phyloP scores from a whole-genome alignment of 306 rosid species.

The Sesbania bispinosa region DNA sequence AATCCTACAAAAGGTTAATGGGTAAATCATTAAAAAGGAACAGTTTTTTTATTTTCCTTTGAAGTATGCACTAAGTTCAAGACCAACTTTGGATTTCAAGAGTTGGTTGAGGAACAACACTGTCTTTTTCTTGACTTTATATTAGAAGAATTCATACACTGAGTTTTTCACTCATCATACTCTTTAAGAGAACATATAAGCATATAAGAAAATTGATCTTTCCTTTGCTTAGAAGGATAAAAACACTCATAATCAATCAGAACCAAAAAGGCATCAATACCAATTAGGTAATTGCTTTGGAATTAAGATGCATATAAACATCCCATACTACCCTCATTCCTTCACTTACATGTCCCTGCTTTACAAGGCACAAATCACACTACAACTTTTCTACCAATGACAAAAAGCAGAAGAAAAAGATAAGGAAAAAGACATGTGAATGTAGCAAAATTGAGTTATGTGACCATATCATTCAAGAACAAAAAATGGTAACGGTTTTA shows the following conservation, averaged over 20 bases:
- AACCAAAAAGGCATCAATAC: background rate
- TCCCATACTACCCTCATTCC: no score
- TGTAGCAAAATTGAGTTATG: background rate
- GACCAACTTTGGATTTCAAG: background rate
- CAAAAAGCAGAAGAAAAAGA: background rate
- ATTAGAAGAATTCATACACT: background rate
- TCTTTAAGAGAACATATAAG: background rate
- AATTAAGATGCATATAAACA: no score
- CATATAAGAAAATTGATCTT: background rate
- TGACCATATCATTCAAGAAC: background rate
- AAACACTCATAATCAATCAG: background rate
- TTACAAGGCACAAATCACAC: no score
- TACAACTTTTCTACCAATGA: background rate
- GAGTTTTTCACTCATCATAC: background rate
- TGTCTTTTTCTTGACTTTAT: background rate
- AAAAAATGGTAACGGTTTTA: background rate
- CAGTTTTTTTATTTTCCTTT: background rate
- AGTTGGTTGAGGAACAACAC: background rate
- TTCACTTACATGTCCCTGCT: no score
- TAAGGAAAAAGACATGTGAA: no score
- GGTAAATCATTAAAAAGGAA: constrained; percentile 24
- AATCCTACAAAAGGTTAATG: constrained; percentile 59
- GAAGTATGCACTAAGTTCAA: background rate
- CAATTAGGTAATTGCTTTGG: background rate
- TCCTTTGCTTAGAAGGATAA: background rate